Evolutionary conservation across 805 yeast species (phyloP).

Genomic region (Starmera caribaea): DNA sequence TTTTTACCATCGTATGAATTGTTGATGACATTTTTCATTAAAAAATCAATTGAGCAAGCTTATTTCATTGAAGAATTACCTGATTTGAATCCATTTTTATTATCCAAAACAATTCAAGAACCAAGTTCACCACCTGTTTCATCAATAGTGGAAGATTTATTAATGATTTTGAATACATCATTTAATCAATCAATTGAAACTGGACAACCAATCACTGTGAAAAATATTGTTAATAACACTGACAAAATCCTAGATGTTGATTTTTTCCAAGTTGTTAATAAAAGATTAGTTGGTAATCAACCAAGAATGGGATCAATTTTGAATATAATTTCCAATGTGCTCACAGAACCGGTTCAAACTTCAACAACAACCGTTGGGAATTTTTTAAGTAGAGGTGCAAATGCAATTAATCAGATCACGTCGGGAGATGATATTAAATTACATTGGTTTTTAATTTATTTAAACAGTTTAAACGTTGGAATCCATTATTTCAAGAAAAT

Average conservation of each 20-base stretch:
- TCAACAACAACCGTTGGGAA: slow-evolving; percentile 15
- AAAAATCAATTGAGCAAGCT: slow-evolving; percentile 76
- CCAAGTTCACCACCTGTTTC: slow-evolving; percentile 63
- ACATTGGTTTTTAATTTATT: slow-evolving; percentile 50
- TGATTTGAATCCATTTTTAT: slow-evolving; percentile 29
- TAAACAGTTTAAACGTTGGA: slow-evolving; percentile 66
- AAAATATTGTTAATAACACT: slow-evolving; percentile 44
- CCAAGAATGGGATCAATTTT: slow-evolving; percentile 28
- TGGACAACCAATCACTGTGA: slow-evolving; percentile 50
- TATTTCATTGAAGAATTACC: slow-evolving; percentile 74
- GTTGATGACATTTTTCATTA: slow-evolving; percentile 55
- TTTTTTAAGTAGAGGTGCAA: slow-evolving; percentile 34
- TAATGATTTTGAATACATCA: slow-evolving; percentile 61
- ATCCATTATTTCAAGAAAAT: slow-evolving; percentile 42
- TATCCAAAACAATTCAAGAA: slow-evolving; percentile 14
- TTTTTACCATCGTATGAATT: slow-evolving; percentile 55
- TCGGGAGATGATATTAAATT: slow-evolving; percentile 39
- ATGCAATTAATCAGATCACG: slow-evolving; percentile 28
- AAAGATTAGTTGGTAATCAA: slow-evolving; percentile 34
- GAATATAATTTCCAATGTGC: not conserved
- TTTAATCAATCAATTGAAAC: slow-evolving; percentile 60
- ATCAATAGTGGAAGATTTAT: slow-evolving; percentile 79
- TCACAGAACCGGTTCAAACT: slow-evolving; percentile 7
- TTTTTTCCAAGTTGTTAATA: slow-evolving; percentile 44
- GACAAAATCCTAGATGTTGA: slow-evolving; percentile 54